These are phyloP conservation scores for Macrolepiota fuliginosa DNA, from an alignment of 768 basidiomycete species.

Conservation along the genomic window DNA sequence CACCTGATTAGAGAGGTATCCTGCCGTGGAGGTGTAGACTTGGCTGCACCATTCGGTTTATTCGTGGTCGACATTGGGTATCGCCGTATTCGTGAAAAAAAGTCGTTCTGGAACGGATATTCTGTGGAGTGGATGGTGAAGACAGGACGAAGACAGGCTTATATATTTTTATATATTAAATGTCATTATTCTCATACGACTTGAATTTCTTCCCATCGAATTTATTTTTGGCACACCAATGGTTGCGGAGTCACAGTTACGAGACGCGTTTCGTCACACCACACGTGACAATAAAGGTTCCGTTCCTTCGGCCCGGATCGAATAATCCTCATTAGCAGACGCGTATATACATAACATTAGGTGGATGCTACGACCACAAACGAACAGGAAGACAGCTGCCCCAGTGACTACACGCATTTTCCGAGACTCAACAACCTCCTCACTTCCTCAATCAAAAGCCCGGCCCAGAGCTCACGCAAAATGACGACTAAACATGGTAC, in stretches of 20 bases:
- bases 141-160: not conserved
- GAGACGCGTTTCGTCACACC: not conserved
- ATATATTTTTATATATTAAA: not conserved
- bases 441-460: conserved; percentile 28
- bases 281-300: not conserved
- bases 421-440: conserved; percentile 13
- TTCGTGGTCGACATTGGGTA: not conserved
- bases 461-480: conserved; percentile 27
- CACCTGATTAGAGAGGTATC: conserved; percentile 29
- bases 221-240: not conserved
- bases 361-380: not conserved
- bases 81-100: too few relatives aligned
- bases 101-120: too few relatives aligned
- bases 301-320: not conserved
- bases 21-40: conserved; percentile 9
- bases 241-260: not conserved
- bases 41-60: conserved; percentile 11
- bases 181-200: not conserved
- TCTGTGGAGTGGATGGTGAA: too few relatives aligned
- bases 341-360: not conserved
- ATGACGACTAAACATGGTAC: conserved; percentile 37
- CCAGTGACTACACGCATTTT: too few relatives aligned
- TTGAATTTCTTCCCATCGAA: not conserved
- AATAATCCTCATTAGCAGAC: not conserved
- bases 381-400: not conserved